Evolutionary conservation across 1,284 basidiomycete genomes (phyloP), one percentile per base, ranked within the genome.

Genomic region (Tremellales sp.): DNA sequence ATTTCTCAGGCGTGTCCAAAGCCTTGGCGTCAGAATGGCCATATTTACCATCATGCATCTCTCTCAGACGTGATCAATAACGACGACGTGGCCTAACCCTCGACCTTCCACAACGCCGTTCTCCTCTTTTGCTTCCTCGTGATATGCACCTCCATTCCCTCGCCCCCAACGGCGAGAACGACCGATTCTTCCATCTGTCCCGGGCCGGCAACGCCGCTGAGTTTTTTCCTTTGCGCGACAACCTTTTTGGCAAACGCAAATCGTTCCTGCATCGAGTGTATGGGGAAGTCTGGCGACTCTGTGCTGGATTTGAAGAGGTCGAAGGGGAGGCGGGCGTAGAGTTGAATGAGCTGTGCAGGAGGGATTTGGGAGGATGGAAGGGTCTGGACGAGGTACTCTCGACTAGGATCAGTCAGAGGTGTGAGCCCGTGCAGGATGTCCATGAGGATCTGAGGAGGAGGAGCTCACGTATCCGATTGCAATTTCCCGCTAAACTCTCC

Each of bases 201-300:
- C 28, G 22, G 25, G 12, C 9, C 34, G 48, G 79, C 79, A 44
- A 81, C 77, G 57, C 81, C 77, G 8, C 79, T 81, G 53, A 76
- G 77, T 58, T 74, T 73, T 71, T 87, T 91, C 56, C 88, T 79
- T 61, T 84, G 63, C 57, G 87, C 85, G 63, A 91, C 85, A 9
- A 82, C 86, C 54, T 87, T 85, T 72, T 91, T 91, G 10, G 87
- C 86, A 70, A 91, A 92, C 61, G 84, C 85, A 75, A 90, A 92
- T 41, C 88, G 82, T 50, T 82, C 80, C 66, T 90, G 87, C 71
- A 86, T 86, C 50, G 85, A 81, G 5, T 44, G 50, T 26, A 73
- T 63, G 9, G 64, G 61, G 9, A 71, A 50, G 5, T 59, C 49
- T 10, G 65, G 55, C 14, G 60, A 61, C 48, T 72, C 71, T 40